Conservation (phyloP, 1,284 basidiomycete genomes). For the Marasmius tenuissimus region DNA sequence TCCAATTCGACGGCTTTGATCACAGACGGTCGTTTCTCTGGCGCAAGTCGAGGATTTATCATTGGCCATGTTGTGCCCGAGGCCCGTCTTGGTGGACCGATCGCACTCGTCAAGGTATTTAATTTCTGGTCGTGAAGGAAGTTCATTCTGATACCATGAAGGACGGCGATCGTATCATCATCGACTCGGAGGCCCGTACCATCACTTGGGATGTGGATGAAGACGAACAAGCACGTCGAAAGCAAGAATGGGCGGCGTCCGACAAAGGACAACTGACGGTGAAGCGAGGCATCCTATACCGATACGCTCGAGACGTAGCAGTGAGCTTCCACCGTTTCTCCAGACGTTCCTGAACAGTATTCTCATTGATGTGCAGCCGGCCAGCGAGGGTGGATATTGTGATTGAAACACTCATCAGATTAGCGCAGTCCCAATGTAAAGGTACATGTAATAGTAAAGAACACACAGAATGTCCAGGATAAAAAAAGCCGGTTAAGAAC, state of each 20-base stretch:
- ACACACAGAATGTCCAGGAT: background rate
- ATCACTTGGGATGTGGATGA: slow-evolving; percentile 85
- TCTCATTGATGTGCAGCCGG: slow-evolving; percentile 47
- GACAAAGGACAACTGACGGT: slow-evolving; percentile 68
- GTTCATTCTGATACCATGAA: slow-evolving; percentile 26
- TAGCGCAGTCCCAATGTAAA: slow-evolving; percentile 16
- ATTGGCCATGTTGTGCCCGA: slow-evolving; percentile 90
- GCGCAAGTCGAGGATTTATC: slow-evolving; percentile 51
- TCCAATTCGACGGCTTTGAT: slow-evolving; percentile 89
- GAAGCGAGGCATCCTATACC: slow-evolving; percentile 67
- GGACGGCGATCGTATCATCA: slow-evolving; percentile 87
- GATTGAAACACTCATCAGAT: slow-evolving; percentile 42
- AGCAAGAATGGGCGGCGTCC: slow-evolving; percentile 69
- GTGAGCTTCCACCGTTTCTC: slow-evolving; percentile 44
- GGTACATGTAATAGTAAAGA: background rate
- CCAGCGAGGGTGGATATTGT: slow-evolving; percentile 76
- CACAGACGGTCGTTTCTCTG: slow-evolving; percentile 96
- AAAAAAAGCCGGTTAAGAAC: background rate
- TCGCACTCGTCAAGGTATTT: slow-evolving; percentile 69
- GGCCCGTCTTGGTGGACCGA: slow-evolving; percentile 91
- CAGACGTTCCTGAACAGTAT: background rate
- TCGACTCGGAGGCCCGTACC: slow-evolving; percentile 77
- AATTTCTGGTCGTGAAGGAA: background rate
- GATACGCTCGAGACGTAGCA: slow-evolving; percentile 80
- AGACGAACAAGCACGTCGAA: slow-evolving; percentile 73